These are phyloP conservation scores for Paspalum vaginatum DNA, from an alignment of 176 grass and related monocot genomes.

Conservation along the genomic window DNA sequence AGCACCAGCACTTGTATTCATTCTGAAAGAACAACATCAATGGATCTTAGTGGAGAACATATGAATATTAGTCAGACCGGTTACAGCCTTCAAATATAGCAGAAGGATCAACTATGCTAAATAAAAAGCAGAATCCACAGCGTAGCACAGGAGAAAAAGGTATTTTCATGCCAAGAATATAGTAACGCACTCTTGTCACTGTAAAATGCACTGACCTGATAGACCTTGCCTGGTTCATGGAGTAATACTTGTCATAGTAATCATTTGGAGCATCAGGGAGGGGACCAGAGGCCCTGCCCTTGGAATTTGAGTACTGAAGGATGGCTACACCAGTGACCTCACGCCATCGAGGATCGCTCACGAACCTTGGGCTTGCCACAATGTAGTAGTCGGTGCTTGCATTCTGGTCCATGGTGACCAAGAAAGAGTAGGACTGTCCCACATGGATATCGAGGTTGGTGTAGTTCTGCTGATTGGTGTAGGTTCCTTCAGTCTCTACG, in stretches of 20 bases:
- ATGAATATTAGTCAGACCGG: not conserved
- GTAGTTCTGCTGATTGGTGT: slow-evolving; percentile 82
- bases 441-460: slow-evolving; percentile 91
- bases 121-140: not conserved
- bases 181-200: not conserved
- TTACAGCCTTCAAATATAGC: not conserved
- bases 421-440: slow-evolving; percentile 88
- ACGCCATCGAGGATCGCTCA: slow-evolving; percentile 53
- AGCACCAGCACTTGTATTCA: slow-evolving; percentile 77
- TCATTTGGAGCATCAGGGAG: slow-evolving; percentile 85
- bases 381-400: slow-evolving; percentile 90
- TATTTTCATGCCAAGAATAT: not conserved
- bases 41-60: slow-evolving; percentile 22
- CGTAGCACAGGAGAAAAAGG: not conserved
- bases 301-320: slow-evolving; percentile 90
- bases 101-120: not conserved
- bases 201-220: slow-evolving; percentile 61
- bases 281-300: slow-evolving; percentile 62
- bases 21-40: slow-evolving; percentile 54
- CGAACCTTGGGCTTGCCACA: slow-evolving; percentile 86
- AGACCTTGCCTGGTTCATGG: slow-evolving; percentile 82
- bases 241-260: slow-evolving; percentile 66
- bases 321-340: slow-evolving; percentile 78
- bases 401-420: slow-evolving; percentile 88
- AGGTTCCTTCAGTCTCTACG: slow-evolving; percentile 84